Base-by-base conservation (phyloP, 495 filamentous ascomycete species). In the Penicillium daleae region DNA sequence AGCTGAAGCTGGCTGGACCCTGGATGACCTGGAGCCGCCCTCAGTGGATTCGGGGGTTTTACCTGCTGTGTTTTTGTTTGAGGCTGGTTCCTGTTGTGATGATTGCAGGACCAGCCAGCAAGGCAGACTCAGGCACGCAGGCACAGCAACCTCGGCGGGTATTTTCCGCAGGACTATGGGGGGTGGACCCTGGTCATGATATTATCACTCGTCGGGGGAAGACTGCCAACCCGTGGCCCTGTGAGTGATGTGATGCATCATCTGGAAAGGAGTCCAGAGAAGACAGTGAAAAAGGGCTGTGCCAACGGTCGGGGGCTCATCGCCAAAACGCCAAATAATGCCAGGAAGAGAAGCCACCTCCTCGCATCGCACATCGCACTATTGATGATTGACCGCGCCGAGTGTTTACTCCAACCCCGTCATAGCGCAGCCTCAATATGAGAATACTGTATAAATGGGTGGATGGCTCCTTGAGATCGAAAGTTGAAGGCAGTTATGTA, bases 201-300 rank as follows among this genome's bases (percentile, higher is more conserved):
- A 19, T 1, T 7, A 42, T 42, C 39, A 42, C 39, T 2, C 17
- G 39, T 42, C 39, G 39, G 39, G 39, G n/a, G n/a, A 42, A 19
- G 13, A 17, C 13, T 2, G 9, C 39, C 39, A 19, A 5, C 4
- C n/a, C n/a, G n/a, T n/a, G n/a, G n/a, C n/a, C n/a, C n/a, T n/a
- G n/a, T n/a, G n/a, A n/a, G 40, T 27, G 46, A 49, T 49, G 46
- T 49, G 46, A 49, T 44, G 40, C 19, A 21, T 44, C 40, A 2
- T 4, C 3, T 40, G 2, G 9, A n/a, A n/a, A 9, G 37, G 15
- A 40, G 17, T 3, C n/a, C n/a, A n/a, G n/a, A n/a, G n/a, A 40
- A n/a, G 15, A 6, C 15, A 17, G 37, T n/a, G 5, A n/a, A 40
- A n/a, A n/a, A 0, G 29, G 29, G 29, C 29, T 4, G 29, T 13